These are phyloP conservation scores for Geotrichum fermentans DNA, from an alignment of 1,139 yeast species.

Conservation along the genomic window DNA sequence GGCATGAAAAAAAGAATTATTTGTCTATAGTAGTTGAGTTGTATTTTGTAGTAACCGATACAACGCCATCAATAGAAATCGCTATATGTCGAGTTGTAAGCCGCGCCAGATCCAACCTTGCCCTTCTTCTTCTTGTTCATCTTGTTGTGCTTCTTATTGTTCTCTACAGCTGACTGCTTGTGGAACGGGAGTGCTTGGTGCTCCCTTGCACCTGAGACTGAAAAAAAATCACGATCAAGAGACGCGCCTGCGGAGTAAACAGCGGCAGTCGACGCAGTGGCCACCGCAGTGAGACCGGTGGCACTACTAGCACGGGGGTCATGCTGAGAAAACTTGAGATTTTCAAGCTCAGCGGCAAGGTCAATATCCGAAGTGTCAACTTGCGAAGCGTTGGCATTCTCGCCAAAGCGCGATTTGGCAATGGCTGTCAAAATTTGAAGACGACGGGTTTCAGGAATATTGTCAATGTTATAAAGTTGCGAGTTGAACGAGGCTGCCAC, in stretches of 20 bases:
- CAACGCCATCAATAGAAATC: conserved; percentile 20
- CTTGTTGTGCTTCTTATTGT: conserved; percentile 70
- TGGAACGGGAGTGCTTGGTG: conserved; percentile 71
- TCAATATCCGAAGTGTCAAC: conserved; percentile 52
- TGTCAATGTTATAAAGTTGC: conserved; percentile 60
- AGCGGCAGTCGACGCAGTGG: conserved; percentile 28
- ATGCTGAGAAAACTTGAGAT: conserved; percentile 76
- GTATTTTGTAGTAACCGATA: too few species aligned
- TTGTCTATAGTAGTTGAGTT: too few species aligned
- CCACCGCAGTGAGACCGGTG: conserved; percentile 34
- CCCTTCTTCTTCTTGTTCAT: conserved; percentile 61
- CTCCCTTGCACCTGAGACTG: conserved; percentile 60
- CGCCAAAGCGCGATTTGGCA: conserved; percentile 20
- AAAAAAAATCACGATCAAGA: conserved; percentile 79
- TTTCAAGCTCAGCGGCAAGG: conserved; percentile 62
- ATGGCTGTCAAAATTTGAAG: conserved; percentile 60
- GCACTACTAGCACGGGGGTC: conserved; percentile 40
- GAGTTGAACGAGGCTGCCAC: conserved; percentile 64
- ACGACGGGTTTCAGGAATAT: conserved; percentile 61
- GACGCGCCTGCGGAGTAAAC: conserved; percentile 65
- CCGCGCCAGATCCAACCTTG: conserved; percentile 23
- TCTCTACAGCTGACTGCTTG: conserved; percentile 37
- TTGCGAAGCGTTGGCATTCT: conserved; percentile 14
- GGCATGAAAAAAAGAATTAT: too few species aligned
- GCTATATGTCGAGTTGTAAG: conserved; percentile 15